Conservation (phyloP, 495 filamentous ascomycete species). For the Mytilinidion resinicola region DNA sequence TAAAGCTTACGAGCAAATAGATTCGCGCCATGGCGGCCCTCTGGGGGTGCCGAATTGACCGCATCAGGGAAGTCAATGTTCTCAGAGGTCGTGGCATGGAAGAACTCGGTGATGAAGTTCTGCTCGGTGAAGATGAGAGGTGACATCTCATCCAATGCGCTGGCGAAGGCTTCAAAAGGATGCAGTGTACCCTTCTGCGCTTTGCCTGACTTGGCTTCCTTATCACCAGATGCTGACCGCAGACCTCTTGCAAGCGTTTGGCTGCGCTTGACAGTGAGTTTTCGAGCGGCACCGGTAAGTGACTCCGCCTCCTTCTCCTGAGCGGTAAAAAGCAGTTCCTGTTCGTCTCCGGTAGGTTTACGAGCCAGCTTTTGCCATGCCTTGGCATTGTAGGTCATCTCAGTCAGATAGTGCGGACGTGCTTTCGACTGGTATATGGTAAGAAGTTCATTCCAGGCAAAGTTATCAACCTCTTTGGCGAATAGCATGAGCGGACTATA, state of each 20-base stretch:
- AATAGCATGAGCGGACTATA: slow-evolving; percentile 83
- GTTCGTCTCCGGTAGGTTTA: slow-evolving; percentile 77
- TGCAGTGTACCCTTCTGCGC: slow-evolving; percentile 58
- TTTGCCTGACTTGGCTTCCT: slow-evolving; percentile 58
- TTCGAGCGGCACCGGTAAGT: slow-evolving; percentile 70
- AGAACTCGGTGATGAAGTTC: slow-evolving; percentile 90
- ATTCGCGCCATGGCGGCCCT: slow-evolving; percentile 60
- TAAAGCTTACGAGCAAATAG: slow-evolving; percentile 64
- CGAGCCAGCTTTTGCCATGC: slow-evolving; percentile 78
- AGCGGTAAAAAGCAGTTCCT: slow-evolving; percentile 78
- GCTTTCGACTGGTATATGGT: slow-evolving; percentile 71
- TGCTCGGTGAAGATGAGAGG: slow-evolving; percentile 82
- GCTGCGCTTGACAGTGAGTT: slow-evolving; percentile 84
- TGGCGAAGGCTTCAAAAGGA: slow-evolving; percentile 76
- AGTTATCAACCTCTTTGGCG: slow-evolving; percentile 68
- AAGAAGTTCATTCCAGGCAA: slow-evolving; percentile 74
- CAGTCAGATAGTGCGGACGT: slow-evolving; percentile 68
- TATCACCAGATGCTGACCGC: slow-evolving; percentile 59
- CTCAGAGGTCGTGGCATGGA: slow-evolving; percentile 75
- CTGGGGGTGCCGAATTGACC: slow-evolving; percentile 57
- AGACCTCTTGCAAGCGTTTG: slow-evolving; percentile 75
- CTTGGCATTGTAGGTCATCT: slow-evolving; percentile 71
- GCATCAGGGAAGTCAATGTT: slow-evolving; percentile 76
- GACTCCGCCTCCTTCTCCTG: slow-evolving; percentile 76
- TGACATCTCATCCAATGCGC: slow-evolving; percentile 68